Conservation (phyloP, 805 yeast species). For the Kodamaea fukazawae region DNA sequence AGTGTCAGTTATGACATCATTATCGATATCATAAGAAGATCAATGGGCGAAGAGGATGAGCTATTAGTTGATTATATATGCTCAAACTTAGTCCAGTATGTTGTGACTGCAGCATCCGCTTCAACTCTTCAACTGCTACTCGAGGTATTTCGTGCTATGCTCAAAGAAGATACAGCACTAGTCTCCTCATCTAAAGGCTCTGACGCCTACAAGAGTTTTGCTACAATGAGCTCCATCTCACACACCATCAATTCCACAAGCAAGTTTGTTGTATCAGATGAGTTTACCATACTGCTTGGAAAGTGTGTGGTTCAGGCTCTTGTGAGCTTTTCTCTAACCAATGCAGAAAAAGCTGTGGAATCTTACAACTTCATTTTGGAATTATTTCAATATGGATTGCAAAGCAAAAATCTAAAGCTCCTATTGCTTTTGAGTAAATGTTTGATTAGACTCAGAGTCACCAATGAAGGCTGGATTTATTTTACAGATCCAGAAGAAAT, state of each 20-base stretch:
- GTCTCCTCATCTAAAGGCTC: neutral
- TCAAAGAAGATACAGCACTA: neutral
- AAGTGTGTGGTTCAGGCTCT: constrained; percentile 26
- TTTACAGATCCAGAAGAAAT: constrained; percentile 56
- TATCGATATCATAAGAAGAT: constrained; percentile 27
- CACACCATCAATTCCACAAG: constrained; percentile 1
- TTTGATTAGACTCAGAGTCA: constrained; percentile 53
- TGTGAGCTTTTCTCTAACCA: constrained; percentile 19
- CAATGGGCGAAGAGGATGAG: constrained; percentile 28
- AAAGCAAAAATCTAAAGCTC: constrained; percentile 30
- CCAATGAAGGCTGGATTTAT: constrained; percentile 44
- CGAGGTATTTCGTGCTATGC: neutral
- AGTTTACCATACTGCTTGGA: constrained; percentile 19
- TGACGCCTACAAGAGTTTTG: constrained; percentile 7
- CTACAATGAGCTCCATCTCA: constrained; percentile 6
- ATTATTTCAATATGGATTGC: constrained; percentile 36
- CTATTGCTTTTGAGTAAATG: constrained; percentile 51
- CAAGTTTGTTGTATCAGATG: neutral
- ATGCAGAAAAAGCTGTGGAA: constrained; percentile 26
- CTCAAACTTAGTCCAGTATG: constrained; percentile 23
- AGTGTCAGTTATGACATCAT: constrained; percentile 28
- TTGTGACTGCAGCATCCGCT: constrained; percentile 16
- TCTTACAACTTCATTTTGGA: constrained; percentile 31
- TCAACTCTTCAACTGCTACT: constrained; percentile 1
- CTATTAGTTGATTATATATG: constrained; percentile 30